A percentile compares a stretch with the other conserved stretches of the same genome.
Evolutionary conservation across 192 early-diverging fungal species (phyloP).

Genomic region (Mortierella hygrophila): DNA sequence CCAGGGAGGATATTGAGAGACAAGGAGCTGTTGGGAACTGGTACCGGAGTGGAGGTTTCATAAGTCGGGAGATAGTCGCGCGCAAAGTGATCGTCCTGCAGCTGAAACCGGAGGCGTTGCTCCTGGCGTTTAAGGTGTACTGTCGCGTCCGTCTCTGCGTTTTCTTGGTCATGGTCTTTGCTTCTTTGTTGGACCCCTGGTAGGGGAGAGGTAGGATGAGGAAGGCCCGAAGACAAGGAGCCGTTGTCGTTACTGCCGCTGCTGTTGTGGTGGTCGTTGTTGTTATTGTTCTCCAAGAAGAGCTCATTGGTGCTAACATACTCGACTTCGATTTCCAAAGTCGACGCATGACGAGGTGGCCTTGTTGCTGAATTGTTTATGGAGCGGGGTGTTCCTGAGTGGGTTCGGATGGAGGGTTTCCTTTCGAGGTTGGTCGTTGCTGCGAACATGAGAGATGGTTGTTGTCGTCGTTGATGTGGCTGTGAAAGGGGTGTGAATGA

Average conservation of each 20-base stretch:
- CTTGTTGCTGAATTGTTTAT: neutral
- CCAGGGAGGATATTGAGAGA: neutral
- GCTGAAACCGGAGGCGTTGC: neutral
- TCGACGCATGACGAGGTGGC: neutral
- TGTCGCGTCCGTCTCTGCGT: neutral
- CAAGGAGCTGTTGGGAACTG: neutral
- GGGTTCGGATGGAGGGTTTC: neutral
- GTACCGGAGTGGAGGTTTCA: neutral
- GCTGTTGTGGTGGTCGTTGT: neutral
- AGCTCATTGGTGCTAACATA: neutral
- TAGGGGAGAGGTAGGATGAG: neutral
- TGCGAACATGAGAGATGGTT: neutral
- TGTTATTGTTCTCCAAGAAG: neutral
- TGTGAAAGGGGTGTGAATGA: neutral
- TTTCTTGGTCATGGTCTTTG: neutral
- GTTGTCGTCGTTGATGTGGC: neutral
- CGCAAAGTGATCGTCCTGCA: slow-evolving; percentile 5
- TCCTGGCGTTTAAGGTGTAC: neutral
- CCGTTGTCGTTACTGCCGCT: neutral
- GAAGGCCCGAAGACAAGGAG: neutral
- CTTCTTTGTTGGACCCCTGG: neutral
- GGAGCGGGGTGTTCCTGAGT: neutral
- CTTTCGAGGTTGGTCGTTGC: neutral
- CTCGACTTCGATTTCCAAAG: slow-evolving; percentile 1
- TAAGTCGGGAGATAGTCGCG: neutral